Evolutionary conservation across 73 alveolate genomes (phyloP).

Genomic region (Paramecium biaurelia): DNA sequence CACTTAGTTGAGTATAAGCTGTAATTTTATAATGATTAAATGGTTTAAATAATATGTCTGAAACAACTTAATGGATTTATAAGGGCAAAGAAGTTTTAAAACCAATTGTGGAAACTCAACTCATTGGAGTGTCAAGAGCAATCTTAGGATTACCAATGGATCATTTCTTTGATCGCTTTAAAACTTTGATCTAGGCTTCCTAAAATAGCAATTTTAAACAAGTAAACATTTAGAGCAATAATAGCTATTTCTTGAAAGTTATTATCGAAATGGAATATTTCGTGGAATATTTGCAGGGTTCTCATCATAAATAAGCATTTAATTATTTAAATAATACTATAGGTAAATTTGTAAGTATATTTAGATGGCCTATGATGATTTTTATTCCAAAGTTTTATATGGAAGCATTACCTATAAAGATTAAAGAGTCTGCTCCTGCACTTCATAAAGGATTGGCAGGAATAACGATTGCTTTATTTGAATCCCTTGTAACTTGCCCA

Average conservation of each 20-base stretch:
- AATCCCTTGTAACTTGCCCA: constrained; percentile 13
- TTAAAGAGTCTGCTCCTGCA: background rate
- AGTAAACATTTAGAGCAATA: background rate
- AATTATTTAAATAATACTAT: constrained; percentile 19
- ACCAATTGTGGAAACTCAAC: background rate
- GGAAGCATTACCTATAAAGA: background rate
- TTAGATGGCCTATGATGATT: constrained; percentile 55
- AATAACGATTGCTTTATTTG: background rate
- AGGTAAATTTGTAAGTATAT: background rate
- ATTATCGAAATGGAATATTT: background rate
- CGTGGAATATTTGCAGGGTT: constrained; percentile 35
- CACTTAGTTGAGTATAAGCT: background rate
- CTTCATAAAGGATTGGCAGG: constrained; percentile 7
- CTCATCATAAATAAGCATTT: constrained; percentile 9
- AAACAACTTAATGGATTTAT: background rate
- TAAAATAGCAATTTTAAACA: background rate
- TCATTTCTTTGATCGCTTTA: constrained; percentile 38
- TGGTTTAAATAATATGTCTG: constrained; percentile 26
- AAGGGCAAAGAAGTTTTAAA: background rate
- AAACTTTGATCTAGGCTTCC: constrained; percentile 5
- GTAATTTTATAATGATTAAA: background rate
- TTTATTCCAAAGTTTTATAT: background rate
- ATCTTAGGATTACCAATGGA: constrained; percentile 39
- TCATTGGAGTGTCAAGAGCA: constrained; percentile 6
- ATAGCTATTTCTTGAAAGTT: background rate